Evolutionary conservation across 306 rosid genomes (phyloP).

Genomic region (Canavalia gladiata): DNA sequence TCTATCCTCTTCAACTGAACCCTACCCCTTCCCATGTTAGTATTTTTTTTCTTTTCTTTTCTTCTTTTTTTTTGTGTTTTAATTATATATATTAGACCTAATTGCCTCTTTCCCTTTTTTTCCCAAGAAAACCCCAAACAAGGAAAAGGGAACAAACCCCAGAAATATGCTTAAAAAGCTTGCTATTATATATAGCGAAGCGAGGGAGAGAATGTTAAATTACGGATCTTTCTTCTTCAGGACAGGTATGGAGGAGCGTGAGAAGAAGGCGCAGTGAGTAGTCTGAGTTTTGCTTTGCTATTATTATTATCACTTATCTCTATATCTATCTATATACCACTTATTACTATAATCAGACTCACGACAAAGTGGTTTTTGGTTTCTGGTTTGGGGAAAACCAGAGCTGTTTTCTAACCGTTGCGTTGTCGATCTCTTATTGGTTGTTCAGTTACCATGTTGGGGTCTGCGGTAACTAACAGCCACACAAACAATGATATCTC

Average conservation of each 20-base stretch:
- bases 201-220: constrained; percentile 28
- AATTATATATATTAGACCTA: constrained; percentile 34
- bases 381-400: constrained; percentile 52
- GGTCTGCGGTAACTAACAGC: constrained; percentile 42
- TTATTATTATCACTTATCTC: too few species aligned
- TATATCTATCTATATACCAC: background rate
- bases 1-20: constrained; percentile 92
- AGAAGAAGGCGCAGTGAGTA: constrained; percentile 43
- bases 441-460: constrained; percentile 6
- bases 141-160: constrained; percentile 48
- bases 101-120: constrained; percentile 34
- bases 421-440: constrained; percentile 72
- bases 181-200: constrained; percentile 38
- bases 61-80: too few species aligned
- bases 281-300: background rate
- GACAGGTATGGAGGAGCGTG: constrained; percentile 46
- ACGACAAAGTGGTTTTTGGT: constrained; percentile 50
- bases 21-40: constrained; percentile 93
- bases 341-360: background rate
- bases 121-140: constrained; percentile 53
- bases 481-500: constrained; percentile 46
- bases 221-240: constrained; percentile 55
- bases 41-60: constrained; percentile 4
- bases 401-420: constrained; percentile 43
- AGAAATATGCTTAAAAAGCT: constrained; percentile 46